Conservation (phyloP, 148 eudicot species). For the Cornus controversa region DNA sequence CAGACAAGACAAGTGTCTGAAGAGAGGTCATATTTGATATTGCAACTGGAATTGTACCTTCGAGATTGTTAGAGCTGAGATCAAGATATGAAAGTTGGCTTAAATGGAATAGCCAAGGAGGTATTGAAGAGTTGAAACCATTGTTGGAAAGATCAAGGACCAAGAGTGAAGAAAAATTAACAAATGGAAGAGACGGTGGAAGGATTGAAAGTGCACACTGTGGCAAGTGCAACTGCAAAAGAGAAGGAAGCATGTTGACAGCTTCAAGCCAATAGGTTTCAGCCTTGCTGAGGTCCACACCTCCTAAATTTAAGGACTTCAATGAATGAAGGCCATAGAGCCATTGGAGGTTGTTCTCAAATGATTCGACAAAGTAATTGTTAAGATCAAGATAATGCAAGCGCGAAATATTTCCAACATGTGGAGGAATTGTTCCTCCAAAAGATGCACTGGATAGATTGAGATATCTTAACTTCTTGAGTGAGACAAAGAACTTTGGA, state of each 20-base stretch:
- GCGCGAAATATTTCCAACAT: neutral
- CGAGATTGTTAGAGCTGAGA: neutral
- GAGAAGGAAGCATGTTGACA: slow-evolving; percentile 9
- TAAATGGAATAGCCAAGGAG: slow-evolving; percentile 9
- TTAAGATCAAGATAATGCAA: neutral
- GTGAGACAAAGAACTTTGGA: slow-evolving; percentile 21
- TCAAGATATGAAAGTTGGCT: neutral
- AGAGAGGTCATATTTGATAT: neutral
- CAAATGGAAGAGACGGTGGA: neutral
- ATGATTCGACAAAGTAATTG: neutral
- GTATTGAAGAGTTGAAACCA: slow-evolving; percentile 14
- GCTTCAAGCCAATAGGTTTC: neutral
- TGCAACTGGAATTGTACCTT: neutral
- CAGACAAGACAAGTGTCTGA: neutral
- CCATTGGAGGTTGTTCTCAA: slow-evolving; percentile 3
- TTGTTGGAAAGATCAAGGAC: slow-evolving; percentile 12
- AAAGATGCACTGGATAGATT: slow-evolving; percentile 11
- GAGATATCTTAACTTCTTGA: slow-evolving; percentile 16
- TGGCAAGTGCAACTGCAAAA: slow-evolving; percentile 6
- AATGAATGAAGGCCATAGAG: neutral
- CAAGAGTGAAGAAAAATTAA: slow-evolving; percentile 7
- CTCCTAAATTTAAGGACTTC: neutral
- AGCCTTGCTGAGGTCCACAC: neutral
- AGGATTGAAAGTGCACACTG: neutral
- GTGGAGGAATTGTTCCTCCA: neutral